Evolutionary conservation across 441 rosid species (phyloP).

Genomic region (Croton setiger): DNA sequence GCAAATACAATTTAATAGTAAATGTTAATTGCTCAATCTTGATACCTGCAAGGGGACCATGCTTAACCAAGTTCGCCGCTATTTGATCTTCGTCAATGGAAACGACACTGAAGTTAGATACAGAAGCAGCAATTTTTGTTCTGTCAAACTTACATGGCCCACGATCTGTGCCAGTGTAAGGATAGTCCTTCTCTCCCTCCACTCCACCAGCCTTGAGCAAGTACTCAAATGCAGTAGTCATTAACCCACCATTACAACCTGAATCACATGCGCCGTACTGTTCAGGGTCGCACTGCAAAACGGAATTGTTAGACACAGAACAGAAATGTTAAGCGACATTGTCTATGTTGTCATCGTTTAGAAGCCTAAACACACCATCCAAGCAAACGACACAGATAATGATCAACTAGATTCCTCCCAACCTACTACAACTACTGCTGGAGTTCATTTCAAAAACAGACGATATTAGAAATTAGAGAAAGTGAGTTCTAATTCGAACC

Average conservation of each 20-base stretch:
- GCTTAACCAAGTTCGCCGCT: conserved; percentile 81
- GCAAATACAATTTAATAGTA: too few relatives aligned
- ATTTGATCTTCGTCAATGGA: conserved; percentile 85
- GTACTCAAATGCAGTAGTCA: conserved; percentile 90
- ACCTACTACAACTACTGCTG: neutral
- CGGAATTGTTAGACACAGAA: too few relatives aligned
- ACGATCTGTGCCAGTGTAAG: conserved; percentile 71
- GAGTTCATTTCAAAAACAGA: neutral
- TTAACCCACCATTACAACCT: conserved; percentile 93
- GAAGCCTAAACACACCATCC: neutral
- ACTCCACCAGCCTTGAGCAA: conserved; percentile 82
- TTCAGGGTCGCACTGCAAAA: conserved; percentile 80
- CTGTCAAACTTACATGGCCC: conserved; percentile 74
- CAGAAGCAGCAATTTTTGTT: conserved; percentile 69
- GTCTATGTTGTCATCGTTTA: too few relatives aligned
- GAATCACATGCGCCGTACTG: conserved; percentile 74
- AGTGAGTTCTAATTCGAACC: conserved; percentile 35
- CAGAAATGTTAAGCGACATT: too few relatives aligned
- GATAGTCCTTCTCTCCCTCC: conserved; percentile 81
- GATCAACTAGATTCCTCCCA: neutral
- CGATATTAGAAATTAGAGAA: too few relatives aligned
- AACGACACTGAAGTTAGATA: conserved; percentile 81
- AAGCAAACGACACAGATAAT: too few relatives aligned
- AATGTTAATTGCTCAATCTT: too few relatives aligned
- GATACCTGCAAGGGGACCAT: conserved; percentile 83